phyloP scores from a whole-genome alignment of 1,139 yeast genomes.

The Pichia sp. region DNA sequence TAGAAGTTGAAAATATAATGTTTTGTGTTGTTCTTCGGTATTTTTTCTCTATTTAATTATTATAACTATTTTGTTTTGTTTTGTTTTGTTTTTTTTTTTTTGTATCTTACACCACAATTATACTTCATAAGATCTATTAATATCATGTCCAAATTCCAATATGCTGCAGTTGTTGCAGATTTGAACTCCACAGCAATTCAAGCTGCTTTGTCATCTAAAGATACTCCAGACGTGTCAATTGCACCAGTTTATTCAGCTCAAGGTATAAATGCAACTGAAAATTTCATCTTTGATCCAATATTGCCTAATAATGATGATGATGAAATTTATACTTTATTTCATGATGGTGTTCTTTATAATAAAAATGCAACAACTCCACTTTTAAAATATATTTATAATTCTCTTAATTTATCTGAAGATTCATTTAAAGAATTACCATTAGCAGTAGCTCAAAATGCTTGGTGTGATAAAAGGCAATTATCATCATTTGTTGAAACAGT shows the following conservation, averaged over 20 bases:
- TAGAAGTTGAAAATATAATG: too few species aligned
- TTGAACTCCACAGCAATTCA: slow-evolving; percentile 60
- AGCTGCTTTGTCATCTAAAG: slow-evolving; percentile 66
- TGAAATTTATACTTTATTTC: slow-evolving; percentile 51
- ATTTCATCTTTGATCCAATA: slow-evolving; percentile 12
- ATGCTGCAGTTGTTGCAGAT: slow-evolving; percentile 63
- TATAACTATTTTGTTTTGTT: too few species aligned
- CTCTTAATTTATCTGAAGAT: slow-evolving; percentile 36
- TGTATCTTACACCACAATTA: too few species aligned
- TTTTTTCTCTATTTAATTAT: too few species aligned
- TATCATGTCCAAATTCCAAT: slow-evolving; percentile 20
- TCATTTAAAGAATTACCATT: slow-evolving; percentile 51
- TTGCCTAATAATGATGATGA: slow-evolving; percentile 4
- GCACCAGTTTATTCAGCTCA: slow-evolving; percentile 61
- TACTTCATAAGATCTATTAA: too few species aligned
- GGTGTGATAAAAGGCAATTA: slow-evolving; percentile 53
- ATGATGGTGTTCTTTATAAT: slow-evolving; percentile 61
- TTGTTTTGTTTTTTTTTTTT: too few species aligned
- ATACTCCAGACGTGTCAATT: slow-evolving; percentile 53
- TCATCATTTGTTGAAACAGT: slow-evolving; percentile 52
- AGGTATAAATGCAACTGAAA: too few species aligned
- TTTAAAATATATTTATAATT: slow-evolving; percentile 53
- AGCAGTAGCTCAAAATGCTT: slow-evolving; percentile 58
- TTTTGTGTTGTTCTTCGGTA: too few species aligned
- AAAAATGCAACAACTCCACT: slow-evolving; percentile 54